These are phyloP conservation scores for Globisporangium cystogenes DNA, from an alignment of 352 stramenopile species.

Conservation along the genomic window DNA sequence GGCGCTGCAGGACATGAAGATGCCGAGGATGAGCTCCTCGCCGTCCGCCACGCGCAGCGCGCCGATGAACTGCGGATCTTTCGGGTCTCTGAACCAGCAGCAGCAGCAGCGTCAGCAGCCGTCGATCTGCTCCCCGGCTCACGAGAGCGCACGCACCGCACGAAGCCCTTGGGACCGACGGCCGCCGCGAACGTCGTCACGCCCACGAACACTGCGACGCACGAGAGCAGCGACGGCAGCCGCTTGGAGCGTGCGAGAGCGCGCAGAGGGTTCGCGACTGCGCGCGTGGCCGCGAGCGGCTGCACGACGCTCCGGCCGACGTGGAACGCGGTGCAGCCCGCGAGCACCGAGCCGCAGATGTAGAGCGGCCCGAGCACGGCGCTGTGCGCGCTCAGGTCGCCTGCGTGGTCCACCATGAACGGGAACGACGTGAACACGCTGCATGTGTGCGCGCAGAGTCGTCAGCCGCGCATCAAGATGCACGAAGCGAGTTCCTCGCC, in stretches of 20 bases:
- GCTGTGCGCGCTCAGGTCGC: slow-evolving; percentile 47
- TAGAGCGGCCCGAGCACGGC: slow-evolving; percentile 49
- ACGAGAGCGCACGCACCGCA: slow-evolving; percentile 27
- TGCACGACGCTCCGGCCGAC: slow-evolving; percentile 32
- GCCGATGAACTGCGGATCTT: slow-evolving; percentile 73
- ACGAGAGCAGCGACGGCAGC: slow-evolving; percentile 26
- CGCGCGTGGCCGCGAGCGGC: slow-evolving; percentile 10
- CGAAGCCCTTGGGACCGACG: slow-evolving; percentile 54
- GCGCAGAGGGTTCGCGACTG: slow-evolving; percentile 9
- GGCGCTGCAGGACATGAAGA: slow-evolving; percentile 68
- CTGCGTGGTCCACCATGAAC: slow-evolving; percentile 84
- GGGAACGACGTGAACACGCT: slow-evolving; percentile 87
- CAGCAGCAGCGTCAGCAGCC: no score
- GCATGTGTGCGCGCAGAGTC: background rate
- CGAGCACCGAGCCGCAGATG: slow-evolving; percentile 43
- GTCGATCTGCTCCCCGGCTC: background rate
- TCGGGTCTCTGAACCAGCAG: slow-evolving; percentile 31
- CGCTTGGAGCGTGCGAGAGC: slow-evolving; percentile 15
- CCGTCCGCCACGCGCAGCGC: slow-evolving; percentile 48
- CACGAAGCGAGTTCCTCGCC: background rate
- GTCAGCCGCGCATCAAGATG: background rate
- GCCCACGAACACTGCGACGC: slow-evolving; percentile 27
- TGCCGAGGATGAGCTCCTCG: slow-evolving; percentile 63
- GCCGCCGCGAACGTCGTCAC: slow-evolving; percentile 34
- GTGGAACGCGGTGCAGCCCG: slow-evolving; percentile 50